Conservation (phyloP, 495 filamentous ascomycete genomes). For the Tuber calosporum region DNA sequence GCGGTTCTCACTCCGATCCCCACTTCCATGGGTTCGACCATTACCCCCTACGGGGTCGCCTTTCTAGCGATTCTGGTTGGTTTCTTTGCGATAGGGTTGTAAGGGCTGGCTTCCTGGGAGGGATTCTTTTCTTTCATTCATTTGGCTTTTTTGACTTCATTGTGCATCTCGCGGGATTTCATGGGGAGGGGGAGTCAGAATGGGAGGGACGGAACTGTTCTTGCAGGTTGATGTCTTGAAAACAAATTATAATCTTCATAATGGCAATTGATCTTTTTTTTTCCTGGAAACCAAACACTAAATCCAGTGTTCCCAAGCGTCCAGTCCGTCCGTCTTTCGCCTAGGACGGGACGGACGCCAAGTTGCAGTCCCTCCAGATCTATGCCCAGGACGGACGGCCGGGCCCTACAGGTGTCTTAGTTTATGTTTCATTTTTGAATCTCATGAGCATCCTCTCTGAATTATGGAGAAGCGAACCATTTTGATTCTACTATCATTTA, state of each 20-base stretch:
- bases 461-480: too few relatives aligned
- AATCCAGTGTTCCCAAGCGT: too few relatives aligned
- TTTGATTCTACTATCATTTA: too few relatives aligned
- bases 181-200: neutral
- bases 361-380: too few relatives aligned
- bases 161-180: neutral
- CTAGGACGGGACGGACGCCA: too few relatives aligned
- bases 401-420: too few relatives aligned
- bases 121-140: neutral
- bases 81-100: neutral
- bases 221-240: neutral
- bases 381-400: too few relatives aligned
- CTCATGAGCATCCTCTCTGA: too few relatives aligned
- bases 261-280: neutral
- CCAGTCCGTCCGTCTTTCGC: too few relatives aligned
- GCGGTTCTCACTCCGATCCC: neutral
- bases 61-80: neutral
- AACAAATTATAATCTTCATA: neutral
- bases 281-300: too few relatives aligned
- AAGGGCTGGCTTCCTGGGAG: neutral
- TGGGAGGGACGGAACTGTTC: neutral
- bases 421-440: too few relatives aligned
- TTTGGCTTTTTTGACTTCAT: neutral
- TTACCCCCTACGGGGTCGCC: neutral
- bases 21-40: neutral